Evolutionary conservation across 1,139 yeast genomes (phyloP).

Genomic region (Candida mesenterica): DNA sequence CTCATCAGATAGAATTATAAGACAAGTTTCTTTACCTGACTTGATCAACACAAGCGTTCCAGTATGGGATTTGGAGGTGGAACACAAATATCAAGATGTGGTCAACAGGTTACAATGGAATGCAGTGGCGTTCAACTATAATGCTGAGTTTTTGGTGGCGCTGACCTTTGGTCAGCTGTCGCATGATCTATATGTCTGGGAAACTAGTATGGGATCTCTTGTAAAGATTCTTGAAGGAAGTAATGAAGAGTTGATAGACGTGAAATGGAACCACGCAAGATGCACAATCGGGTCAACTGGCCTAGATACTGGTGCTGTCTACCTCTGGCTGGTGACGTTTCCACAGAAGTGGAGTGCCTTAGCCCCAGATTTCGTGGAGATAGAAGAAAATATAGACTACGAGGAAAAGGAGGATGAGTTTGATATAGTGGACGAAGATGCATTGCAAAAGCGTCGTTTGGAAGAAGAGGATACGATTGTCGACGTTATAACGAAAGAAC

Average conservation of each 20-base stretch:
- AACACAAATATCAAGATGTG: constrained; percentile 86
- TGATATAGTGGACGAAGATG: constrained; percentile 72
- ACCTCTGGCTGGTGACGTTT: constrained; percentile 77
- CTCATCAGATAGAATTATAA: constrained; percentile 76
- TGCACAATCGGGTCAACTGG: constrained; percentile 88
- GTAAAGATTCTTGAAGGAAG: constrained; percentile 91
- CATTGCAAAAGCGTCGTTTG: constrained; percentile 54
- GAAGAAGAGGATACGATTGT: constrained; percentile 70
- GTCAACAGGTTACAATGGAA: constrained; percentile 91
- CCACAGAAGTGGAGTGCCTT: constrained; percentile 97
- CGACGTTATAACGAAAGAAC: constrained; percentile 65
- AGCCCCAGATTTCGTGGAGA: constrained; percentile 95
- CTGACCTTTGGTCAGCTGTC: constrained; percentile 84
- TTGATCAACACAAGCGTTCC: constrained; percentile 22
- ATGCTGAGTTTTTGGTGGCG: constrained; percentile 84
- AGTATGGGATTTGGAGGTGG: constrained; percentile 53
- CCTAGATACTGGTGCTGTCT: constrained; percentile 77
- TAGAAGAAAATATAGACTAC: constrained; percentile 88
- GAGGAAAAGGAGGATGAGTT: constrained; percentile 91
- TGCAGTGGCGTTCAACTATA: constrained; percentile 68
- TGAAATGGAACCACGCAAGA: constrained; percentile 77
- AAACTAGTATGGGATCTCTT: constrained; percentile 80
- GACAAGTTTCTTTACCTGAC: constrained; percentile 64
- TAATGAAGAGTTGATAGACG: constrained; percentile 79
- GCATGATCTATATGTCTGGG: constrained; percentile 93